A percentile compares a stretch with the other conserved stretches of the same genome.
phyloP scores from a whole-genome alignment of 2,329 filamentous ascomycete species.

The Simplicillium sp. region DNA sequence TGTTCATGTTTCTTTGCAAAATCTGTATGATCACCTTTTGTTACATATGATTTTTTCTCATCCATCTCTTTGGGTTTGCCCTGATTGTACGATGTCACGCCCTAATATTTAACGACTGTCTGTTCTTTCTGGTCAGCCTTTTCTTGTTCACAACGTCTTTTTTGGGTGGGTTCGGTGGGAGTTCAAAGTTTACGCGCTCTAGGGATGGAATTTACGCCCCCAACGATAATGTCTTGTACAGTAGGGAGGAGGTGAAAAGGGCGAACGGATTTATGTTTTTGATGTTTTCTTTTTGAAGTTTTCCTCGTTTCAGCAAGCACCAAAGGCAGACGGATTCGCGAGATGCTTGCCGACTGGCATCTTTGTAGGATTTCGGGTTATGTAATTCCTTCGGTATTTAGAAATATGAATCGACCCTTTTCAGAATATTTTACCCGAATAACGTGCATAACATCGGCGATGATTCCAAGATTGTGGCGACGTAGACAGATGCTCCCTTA shows the following conservation, averaged over 20 bases:
- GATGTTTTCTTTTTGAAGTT: too few species aligned
- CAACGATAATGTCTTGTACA: constrained; percentile 9
- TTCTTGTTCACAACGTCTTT: background rate
- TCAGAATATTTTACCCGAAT: constrained; percentile 1
- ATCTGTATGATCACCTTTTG: constrained; percentile 8
- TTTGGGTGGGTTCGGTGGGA: background rate
- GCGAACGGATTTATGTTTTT: constrained; percentile 10
- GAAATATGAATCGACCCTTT: constrained; percentile 13
- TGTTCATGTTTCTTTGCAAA: constrained; percentile 5
- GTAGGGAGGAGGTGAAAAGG: constrained; percentile 9
- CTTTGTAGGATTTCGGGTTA: background rate
- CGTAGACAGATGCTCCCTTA: too few species aligned
- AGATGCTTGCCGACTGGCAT: background rate
- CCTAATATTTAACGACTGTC: constrained; percentile 1
- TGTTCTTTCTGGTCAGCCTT: constrained; percentile 1
- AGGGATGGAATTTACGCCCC: background rate
- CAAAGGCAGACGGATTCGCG: too few species aligned
- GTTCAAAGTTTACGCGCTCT: too few species aligned
- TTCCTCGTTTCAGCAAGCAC: too few species aligned
- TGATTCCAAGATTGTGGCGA: too few species aligned
- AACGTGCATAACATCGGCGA: background rate
- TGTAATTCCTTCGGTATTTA: constrained; percentile 8
- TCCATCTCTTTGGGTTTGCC: constrained; percentile 2
- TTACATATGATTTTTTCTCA: constrained; percentile 6
- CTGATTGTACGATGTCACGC: background rate